A percentile compares a stretch with the other conserved stretches of the same genome.
Conservation (phyloP, 768 basidiomycete species). For the Panaeolus cyanescens region DNA sequence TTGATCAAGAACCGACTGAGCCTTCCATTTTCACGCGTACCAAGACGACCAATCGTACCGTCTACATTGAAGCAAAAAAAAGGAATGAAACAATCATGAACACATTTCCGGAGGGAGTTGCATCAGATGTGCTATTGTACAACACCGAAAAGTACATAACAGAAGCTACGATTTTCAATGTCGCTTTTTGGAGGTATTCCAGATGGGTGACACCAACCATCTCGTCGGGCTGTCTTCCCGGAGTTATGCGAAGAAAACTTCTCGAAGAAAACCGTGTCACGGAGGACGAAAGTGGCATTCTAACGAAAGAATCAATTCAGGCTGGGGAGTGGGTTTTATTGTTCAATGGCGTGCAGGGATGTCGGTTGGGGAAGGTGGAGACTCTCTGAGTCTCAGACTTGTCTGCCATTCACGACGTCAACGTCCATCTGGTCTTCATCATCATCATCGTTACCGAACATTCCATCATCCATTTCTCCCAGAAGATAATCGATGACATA, state of each 20-base stretch:
- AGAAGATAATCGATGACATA: constrained; percentile 92
- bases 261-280: constrained; percentile 57
- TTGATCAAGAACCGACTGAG: constrained; percentile 58
- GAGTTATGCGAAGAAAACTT: constrained; percentile 70
- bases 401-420: constrained; percentile 19
- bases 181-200: constrained; percentile 60
- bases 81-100: constrained; percentile 48
- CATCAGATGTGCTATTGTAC: constrained; percentile 66
- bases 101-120: constrained; percentile 23
- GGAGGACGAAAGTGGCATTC: constrained; percentile 45
- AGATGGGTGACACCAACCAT: constrained; percentile 69
- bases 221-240: constrained; percentile 68
- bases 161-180: constrained; percentile 72
- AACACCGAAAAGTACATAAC: constrained; percentile 51
- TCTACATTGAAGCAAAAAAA: constrained; percentile 65
- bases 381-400: neutral
- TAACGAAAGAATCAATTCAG: constrained; percentile 44
- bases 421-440: constrained; percentile 50
- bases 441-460: constrained; percentile 50
- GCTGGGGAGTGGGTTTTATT: constrained; percentile 68
- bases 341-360: constrained; percentile 75
- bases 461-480: constrained; percentile 84
- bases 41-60: constrained; percentile 67
- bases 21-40: constrained; percentile 61
- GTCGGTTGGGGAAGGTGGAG: constrained; percentile 54